phyloP scores from a whole-genome alignment of 2,329 filamentous ascomycete genomes.

The Talaromyces marneffei region DNA sequence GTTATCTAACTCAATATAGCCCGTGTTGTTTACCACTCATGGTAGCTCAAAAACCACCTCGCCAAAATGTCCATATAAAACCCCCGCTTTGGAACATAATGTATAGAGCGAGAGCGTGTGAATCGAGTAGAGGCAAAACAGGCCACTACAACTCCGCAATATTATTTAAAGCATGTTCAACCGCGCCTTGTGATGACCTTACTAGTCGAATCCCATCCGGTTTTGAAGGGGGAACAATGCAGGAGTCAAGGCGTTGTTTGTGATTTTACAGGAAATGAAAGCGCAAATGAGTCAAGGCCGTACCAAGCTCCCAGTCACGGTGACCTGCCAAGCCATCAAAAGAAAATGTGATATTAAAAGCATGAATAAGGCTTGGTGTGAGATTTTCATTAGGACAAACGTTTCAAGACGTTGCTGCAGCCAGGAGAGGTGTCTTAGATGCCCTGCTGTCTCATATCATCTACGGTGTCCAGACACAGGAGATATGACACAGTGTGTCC shows the following conservation, averaged over 20 bases:
- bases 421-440: too few relatives aligned
- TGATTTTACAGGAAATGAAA: too few relatives aligned
- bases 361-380: neutral
- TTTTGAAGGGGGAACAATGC: too few relatives aligned
- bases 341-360: neutral
- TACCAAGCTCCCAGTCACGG: neutral
- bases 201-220: neutral
- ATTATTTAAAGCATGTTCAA: neutral
- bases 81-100: too few relatives aligned
- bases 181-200: neutral
- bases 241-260: too few relatives aligned
- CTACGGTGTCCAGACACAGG: neutral
- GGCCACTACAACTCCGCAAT: neutral
- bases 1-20: too few relatives aligned
- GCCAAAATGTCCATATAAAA: too few relatives aligned
- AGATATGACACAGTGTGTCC: conserved; percentile 1
- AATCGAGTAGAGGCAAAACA: neutral
- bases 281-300: neutral
- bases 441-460: too few relatives aligned
- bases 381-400: neutral
- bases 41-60: too few relatives aligned
- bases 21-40: too few relatives aligned
- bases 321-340: neutral
- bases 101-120: neutral
- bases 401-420: neutral